These are phyloP conservation scores for Termitomyces sp. DNA, from an alignment of 768 basidiomycete genomes.

Conservation along the genomic window DNA sequence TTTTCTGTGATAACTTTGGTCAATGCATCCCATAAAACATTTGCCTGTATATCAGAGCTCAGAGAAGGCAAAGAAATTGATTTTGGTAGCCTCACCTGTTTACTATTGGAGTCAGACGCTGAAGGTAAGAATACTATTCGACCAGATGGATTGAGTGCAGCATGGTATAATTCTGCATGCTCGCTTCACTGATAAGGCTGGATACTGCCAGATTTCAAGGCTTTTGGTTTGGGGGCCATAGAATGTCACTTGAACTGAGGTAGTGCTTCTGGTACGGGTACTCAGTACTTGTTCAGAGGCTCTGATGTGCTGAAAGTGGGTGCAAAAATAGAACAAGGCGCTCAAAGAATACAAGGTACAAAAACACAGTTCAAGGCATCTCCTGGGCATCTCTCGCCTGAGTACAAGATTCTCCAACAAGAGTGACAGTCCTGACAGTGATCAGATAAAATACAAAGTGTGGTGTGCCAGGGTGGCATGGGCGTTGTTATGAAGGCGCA, in stretches of 20 bases:
- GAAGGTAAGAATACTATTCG: not conserved
- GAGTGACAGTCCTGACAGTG: not conserved
- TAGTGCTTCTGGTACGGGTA: not conserved
- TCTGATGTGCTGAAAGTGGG: not conserved
- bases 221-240: not conserved
- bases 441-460: not conserved
- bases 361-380: not conserved
- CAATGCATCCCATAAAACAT: not conserved
- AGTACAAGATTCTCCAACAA: not conserved
- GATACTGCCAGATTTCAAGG: not conserved
- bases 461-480: not conserved
- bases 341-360: not conserved
- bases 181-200: not conserved
- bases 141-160: not conserved
- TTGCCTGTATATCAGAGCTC: too few species aligned
- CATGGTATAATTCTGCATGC: not conserved
- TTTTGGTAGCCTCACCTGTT: not conserved
- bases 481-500: not conserved
- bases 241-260: not conserved
- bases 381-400: not conserved
- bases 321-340: not conserved
- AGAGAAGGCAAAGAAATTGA: too few species aligned
- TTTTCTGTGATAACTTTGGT: not conserved
- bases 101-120: not conserved
- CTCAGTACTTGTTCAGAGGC: not conserved